Percentiles rank a stretch among this genome's conserved stretches.
These are phyloP conservation scores for Tubosaeta sp. DNA, from an alignment of 768 basidiomycete species.

Conservation along the genomic window DNA sequence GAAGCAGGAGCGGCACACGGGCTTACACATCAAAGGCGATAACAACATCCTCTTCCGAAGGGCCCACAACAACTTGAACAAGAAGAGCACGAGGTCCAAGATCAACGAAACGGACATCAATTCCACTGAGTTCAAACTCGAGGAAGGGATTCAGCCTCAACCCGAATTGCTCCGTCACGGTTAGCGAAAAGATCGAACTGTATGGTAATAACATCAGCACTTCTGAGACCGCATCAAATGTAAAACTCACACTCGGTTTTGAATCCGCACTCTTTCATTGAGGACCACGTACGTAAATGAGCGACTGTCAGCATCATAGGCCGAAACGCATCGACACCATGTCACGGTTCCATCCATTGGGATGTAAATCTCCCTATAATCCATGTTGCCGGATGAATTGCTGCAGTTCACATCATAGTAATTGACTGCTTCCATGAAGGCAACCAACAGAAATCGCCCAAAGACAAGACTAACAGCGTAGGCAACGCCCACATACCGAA, in stretches of 20 bases:
- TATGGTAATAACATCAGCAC: too few species aligned
- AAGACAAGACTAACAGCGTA: slow-evolving; percentile 7
- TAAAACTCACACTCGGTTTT: too few species aligned
- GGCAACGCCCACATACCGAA: slow-evolving; percentile 3
- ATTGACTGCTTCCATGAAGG: slow-evolving; percentile 9
- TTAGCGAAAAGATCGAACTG: too few species aligned
- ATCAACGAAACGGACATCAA: not conserved
- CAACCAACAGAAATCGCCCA: slow-evolving; percentile 15
- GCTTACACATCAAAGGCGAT: slow-evolving; percentile 15
- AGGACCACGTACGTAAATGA: too few species aligned
- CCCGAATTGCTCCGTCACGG: not conserved
- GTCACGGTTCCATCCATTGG: too few species aligned
- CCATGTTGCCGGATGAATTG: not conserved
- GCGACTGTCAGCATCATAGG: too few species aligned
- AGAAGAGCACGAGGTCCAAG: slow-evolving; percentile 13
- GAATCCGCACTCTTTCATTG: too few species aligned
- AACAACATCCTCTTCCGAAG: not conserved
- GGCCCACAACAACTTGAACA: not conserved
- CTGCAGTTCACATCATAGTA: slow-evolving; percentile 11
- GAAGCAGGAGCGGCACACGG: slow-evolving; percentile 1
- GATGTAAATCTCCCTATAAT: too few species aligned
- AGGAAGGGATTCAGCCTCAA: slow-evolving; percentile 11
- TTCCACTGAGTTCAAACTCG: slow-evolving; percentile 1
- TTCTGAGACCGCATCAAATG: too few species aligned
- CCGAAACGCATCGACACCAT: too few species aligned